Base-by-base conservation (phyloP, 257 asterid genomes). In the Scutellaria barbata region DNA sequence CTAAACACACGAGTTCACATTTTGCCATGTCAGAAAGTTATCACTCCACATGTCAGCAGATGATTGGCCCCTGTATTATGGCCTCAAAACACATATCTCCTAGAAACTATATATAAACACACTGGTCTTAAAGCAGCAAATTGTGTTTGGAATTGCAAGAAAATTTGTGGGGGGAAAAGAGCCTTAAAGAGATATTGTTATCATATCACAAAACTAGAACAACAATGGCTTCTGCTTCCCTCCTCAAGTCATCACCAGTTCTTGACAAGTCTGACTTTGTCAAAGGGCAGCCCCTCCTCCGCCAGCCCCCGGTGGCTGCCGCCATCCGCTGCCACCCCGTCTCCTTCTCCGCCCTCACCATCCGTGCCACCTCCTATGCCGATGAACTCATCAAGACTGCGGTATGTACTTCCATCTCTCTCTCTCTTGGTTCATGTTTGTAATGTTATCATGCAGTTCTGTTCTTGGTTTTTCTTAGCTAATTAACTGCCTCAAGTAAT, bases 171-270 rank as follows among this genome's bases (percentile, higher is more conserved):
- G 72, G 59, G 37, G 71, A 52, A 68, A 61, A 59, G 37, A 62
- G 50, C 58, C 48, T 73, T 48, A 52, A 66, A 63, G 74, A 18
- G 71, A 75, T 75, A 67, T 35, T 66, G 47, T 57, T 57, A 11
- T 40, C 5, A 48, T 37, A 11, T 4, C 7, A 17, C 48, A 25
- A 52, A 16, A 42, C 6, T 47, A 59, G 46, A 77, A 18, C 16
- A 43, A 72, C 14, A 46, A 88, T 88, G 95, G 92, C 92, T 37
- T 88, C 95, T 64, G 87, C 92, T 33, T 76, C 92, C 50, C 83
- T 84, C 78, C 90, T 86, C 66, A 88, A 84, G 79, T 74, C 85
- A 14, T 86, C 95, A 33, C 90, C 86, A 7, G 90, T 85, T 48
- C 91, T 86, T 68, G 89, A 88, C 80, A 88, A 88, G 76, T 69